phyloP scores from a whole-genome alignment of 1,139 yeast genomes.

The Debaryomyces fabryi region DNA sequence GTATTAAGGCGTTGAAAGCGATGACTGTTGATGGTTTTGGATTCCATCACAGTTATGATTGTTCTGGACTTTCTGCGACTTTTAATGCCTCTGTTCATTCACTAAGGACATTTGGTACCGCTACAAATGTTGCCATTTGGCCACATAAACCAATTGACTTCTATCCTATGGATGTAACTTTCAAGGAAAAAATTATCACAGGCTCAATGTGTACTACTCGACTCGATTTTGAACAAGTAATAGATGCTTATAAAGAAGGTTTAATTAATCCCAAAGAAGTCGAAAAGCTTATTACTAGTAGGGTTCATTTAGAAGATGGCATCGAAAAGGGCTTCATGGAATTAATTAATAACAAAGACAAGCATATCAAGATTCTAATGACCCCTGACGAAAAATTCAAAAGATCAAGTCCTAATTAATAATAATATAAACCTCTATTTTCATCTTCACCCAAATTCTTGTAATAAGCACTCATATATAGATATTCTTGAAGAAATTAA shows the following conservation, averaged over 20 bases:
- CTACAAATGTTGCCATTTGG: slow-evolving; percentile 67
- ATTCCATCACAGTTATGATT: slow-evolving; percentile 59
- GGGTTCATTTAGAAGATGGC: slow-evolving; percentile 42
- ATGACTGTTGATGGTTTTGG: slow-evolving; percentile 54
- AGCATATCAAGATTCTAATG: slow-evolving; percentile 48
- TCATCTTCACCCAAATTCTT: neutral
- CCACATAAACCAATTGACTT: slow-evolving; percentile 36
- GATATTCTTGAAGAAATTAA: neutral
- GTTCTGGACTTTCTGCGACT: slow-evolving; percentile 62
- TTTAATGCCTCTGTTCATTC: slow-evolving; percentile 54
- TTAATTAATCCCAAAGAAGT: slow-evolving; percentile 40
- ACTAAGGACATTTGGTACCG: slow-evolving; percentile 59
- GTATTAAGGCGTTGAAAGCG: slow-evolving; percentile 34
- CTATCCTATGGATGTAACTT: slow-evolving; percentile 49
- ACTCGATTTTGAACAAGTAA: slow-evolving; percentile 50
- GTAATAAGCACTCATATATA: neutral
- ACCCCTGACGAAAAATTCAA: slow-evolving; percentile 30
- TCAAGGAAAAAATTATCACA: slow-evolving; percentile 43
- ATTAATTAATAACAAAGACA: slow-evolving; percentile 44
- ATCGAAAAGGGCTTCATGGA: slow-evolving; percentile 47
- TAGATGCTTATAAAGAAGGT: slow-evolving; percentile 46
- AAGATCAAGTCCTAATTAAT: neutral
- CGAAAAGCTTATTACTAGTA: slow-evolving; percentile 44
- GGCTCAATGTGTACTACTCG: slow-evolving; percentile 55
- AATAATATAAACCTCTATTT: neutral